A percentile compares a stretch with the other conserved stretches of the same genome.
These are phyloP conservation scores for Parsonsia alboflavescens DNA, from an alignment of 257 asterid species.

Conservation along the genomic window DNA sequence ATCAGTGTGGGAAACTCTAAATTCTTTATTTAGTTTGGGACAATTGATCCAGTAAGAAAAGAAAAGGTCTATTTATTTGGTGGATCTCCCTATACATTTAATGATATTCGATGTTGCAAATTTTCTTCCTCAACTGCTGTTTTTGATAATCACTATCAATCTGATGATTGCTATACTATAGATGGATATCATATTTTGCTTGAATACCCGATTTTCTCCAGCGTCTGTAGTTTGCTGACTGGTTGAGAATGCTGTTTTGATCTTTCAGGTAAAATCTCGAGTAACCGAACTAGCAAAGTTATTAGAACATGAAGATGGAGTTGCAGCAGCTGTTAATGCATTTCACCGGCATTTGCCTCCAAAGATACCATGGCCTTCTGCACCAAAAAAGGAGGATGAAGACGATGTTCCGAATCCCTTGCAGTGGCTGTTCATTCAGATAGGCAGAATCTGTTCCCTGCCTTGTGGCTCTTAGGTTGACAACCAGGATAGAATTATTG, in stretches of 20 bases:
- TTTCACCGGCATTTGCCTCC: constrained; percentile 86
- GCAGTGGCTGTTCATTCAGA: constrained; percentile 78
- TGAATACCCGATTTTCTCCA: too few relatives aligned
- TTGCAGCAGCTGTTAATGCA: constrained; percentile 83
- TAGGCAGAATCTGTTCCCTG: constrained; percentile 61
- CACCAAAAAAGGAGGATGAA: constrained; percentile 30
- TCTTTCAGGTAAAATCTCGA: constrained; percentile 68
- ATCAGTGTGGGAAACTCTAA: too few relatives aligned
- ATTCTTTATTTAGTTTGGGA: too few relatives aligned
- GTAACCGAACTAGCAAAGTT: constrained; percentile 60
- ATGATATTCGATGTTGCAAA: too few relatives aligned
- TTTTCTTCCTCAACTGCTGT: too few relatives aligned
- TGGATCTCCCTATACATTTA: too few relatives aligned
- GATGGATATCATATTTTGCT: not conserved
- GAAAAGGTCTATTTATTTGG: too few relatives aligned
- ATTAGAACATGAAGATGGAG: constrained; percentile 80
- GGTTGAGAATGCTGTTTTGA: not conserved
- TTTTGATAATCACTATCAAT: not conserved
- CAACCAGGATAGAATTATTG: not conserved
- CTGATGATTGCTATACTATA: not conserved
- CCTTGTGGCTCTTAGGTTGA: constrained; percentile 45
- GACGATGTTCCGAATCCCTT: constrained; percentile 49
- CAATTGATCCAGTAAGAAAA: too few relatives aligned
- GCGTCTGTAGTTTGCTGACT: not conserved
- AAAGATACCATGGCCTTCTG: constrained; percentile 50